A percentile compares a stretch with the other conserved stretches of the same genome.
Evolutionary conservation across 73 alveolate genomes (phyloP).

Genomic region (Vitrella brassicaformis): DNA sequence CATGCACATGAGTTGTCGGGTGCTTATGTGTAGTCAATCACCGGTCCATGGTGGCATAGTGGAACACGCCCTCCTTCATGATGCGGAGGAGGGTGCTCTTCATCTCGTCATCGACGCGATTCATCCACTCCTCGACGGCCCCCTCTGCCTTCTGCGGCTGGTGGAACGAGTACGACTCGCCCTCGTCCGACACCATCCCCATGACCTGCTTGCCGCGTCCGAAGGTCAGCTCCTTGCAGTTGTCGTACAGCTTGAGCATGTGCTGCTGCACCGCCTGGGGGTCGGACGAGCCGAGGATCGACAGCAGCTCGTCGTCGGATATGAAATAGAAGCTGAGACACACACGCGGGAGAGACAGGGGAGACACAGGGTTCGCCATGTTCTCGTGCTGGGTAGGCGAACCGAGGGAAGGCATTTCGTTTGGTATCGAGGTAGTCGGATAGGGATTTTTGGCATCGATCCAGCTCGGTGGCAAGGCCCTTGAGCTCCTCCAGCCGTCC

Average conservation of each 20-base stretch:
- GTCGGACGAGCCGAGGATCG: constrained; percentile 89
- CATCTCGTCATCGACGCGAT: constrained; percentile 93
- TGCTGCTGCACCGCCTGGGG: constrained; percentile 56
- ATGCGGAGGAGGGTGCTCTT: constrained; percentile 74
- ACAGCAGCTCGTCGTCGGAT: constrained; percentile 93
- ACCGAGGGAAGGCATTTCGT: constrained; percentile 91
- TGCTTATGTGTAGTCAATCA: neutral
- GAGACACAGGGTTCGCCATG: constrained; percentile 85
- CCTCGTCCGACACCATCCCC: constrained; percentile 75
- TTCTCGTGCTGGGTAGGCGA: constrained; percentile 82
- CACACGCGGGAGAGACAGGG: constrained; percentile 80
- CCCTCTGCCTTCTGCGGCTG: constrained; percentile 89
- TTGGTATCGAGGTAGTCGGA: constrained; percentile 93
- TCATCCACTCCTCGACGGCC: constrained; percentile 80
- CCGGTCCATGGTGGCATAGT: constrained; percentile 81
- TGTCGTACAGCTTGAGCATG: constrained; percentile 88
- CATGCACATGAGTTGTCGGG: too few relatives aligned
- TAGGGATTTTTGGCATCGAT: constrained; percentile 62
- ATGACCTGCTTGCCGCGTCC: constrained; percentile 58
- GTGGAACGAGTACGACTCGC: constrained; percentile 83
- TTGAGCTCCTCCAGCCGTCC: constrained; percentile 40
- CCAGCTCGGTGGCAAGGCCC: constrained; percentile 18
- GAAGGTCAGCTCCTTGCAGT: constrained; percentile 80
- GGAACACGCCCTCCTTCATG: constrained; percentile 78
- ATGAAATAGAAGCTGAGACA: constrained; percentile 78